Evolutionary conservation across 163 green algal species (phyloP).

Genomic region (Volvox carteri): DNA sequence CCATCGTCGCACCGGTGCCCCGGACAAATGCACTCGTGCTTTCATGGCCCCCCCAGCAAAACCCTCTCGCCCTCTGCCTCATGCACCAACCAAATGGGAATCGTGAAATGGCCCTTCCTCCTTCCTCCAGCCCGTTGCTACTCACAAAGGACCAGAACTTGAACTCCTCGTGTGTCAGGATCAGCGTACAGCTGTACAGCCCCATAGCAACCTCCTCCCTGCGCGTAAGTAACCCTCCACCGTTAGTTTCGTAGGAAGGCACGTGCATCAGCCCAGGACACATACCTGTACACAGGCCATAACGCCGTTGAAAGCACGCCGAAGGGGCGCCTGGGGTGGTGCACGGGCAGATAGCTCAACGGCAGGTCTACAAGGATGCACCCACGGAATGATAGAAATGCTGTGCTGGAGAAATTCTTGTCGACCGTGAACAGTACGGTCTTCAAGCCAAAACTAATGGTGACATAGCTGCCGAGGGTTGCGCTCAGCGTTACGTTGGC

Average conservation of each 20-base stretch:
- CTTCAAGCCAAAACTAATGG: slow-evolving; percentile 34
- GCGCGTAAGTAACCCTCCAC: too few species aligned
- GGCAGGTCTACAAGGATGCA: slow-evolving; percentile 48
- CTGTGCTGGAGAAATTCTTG: neutral
- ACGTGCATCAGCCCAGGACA: too few species aligned
- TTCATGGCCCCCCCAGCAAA: too few species aligned
- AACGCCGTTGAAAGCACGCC: slow-evolving; percentile 38
- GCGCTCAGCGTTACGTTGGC: slow-evolving; percentile 45
- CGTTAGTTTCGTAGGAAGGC: too few species aligned
- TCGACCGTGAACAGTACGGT: slow-evolving; percentile 40
- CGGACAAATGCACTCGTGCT: too few species aligned
- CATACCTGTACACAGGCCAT: slow-evolving; percentile 52
- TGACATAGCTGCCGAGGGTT: neutral
- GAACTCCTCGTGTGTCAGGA: slow-evolving; percentile 46
- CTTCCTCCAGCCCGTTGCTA: neutral
- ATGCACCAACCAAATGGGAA: too few species aligned
- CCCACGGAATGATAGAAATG: slow-evolving; percentile 37
- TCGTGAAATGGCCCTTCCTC: neutral
- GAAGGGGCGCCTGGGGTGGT: slow-evolving; percentile 45
- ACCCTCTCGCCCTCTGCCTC: too few species aligned
- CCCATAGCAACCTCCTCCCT: slow-evolving; percentile 54
- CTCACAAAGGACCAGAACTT: slow-evolving; percentile 53
- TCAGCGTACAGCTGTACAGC: slow-evolving; percentile 43
- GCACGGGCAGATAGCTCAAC: slow-evolving; percentile 45
- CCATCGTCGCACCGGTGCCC: too few species aligned